phyloP scores from a whole-genome alignment of 1,139 yeast genomes.

The Kazachstania sp. region DNA sequence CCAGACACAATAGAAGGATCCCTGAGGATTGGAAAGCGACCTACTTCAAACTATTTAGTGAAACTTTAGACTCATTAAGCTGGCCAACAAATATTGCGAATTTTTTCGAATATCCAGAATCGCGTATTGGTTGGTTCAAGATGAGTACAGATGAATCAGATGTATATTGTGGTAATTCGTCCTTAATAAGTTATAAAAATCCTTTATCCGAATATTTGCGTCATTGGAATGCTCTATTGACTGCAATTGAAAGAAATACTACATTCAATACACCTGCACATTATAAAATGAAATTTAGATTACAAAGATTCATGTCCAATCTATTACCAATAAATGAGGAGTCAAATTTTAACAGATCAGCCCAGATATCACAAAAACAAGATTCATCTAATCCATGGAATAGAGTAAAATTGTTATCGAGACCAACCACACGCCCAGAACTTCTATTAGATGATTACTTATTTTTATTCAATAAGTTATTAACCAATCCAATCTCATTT shows the following conservation, averaged over 20 bases:
- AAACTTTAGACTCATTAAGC: conserved; percentile 15
- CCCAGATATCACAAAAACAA: conserved; percentile 14
- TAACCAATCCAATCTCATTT: conserved; percentile 21
- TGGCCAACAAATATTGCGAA: conserved; percentile 20
- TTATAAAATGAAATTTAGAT: conserved; percentile 21
- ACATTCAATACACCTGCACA: conserved; percentile 20
- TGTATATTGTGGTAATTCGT: conserved; percentile 15
- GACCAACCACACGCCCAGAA: conserved; percentile 12
- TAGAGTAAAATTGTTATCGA: conserved; percentile 11
- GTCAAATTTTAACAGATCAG: conserved; percentile 28
- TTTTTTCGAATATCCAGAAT: conserved; percentile 27
- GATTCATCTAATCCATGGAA: conserved; percentile 20
- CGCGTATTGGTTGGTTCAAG: conserved; percentile 27
- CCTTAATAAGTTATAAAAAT: conserved; percentile 25
- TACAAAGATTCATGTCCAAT: conserved; percentile 26
- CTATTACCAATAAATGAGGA: conserved; percentile 27
- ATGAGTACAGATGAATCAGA: conserved; percentile 12
- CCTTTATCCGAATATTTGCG: conserved; percentile 27
- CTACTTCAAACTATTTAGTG: conserved; percentile 22
- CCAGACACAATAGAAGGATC: conserved; percentile 13
- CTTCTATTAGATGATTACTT: conserved; percentile 21
- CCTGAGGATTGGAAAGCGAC: conserved; percentile 14
- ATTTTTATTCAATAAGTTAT: conserved; percentile 16
- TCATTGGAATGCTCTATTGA: conserved; percentile 24
- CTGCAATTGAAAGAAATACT: conserved; percentile 14